Evolutionary conservation across 2,329 filamentous ascomycete genomes (phyloP), one percentile per base, ranked within the genome.

Genomic region (Cordyceps fumosorosea): DNA sequence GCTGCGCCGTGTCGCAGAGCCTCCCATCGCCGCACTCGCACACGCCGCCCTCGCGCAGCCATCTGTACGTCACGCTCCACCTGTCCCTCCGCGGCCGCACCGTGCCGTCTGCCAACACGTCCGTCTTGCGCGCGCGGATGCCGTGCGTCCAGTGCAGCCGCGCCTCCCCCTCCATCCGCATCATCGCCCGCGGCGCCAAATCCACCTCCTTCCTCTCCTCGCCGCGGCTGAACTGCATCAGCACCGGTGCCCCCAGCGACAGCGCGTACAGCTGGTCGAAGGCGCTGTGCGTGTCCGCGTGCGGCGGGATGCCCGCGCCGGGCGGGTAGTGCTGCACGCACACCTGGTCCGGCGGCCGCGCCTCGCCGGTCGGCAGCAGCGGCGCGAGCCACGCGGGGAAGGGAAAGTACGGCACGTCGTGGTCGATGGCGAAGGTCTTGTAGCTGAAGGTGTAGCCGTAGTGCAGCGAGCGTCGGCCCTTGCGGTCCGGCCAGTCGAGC

Each of bases 271-370:
- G 72, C 66, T 80, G 76, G 62, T 76, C 77, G 37, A 75, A 77
- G 0, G 75, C 71, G 11, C 72, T 71, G 69, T 85, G 84, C 3
- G 83, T 84, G 70, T 86, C 84, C 59, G 83, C 83, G 66, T 86
- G 84, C 0, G 84, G 84, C 11, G 84, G 84, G 66, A 86, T 86
- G 1, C 84, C 84, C 0, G 80, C 75, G 6, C 84, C 84, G 0
- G 83, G 83, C 0, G 84, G 80, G 67, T 86, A 86, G 68, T 84
- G 80, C 71, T 86, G 83, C 18, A 85, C 72, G 65, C 82, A 85
- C 65, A 86, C 82, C 68, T 86, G 84, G 57, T 84, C 82, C 0
- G 82, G 81, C 0, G 74, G 75, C 0, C 78, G 74, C 1, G 65
- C 51, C 51, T 61, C 51, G 26, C 62, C 81, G 2, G 68, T 70